These are phyloP conservation scores for Coffea eugenioides DNA, from an alignment of 257 asterid species.

Conservation along the genomic window DNA sequence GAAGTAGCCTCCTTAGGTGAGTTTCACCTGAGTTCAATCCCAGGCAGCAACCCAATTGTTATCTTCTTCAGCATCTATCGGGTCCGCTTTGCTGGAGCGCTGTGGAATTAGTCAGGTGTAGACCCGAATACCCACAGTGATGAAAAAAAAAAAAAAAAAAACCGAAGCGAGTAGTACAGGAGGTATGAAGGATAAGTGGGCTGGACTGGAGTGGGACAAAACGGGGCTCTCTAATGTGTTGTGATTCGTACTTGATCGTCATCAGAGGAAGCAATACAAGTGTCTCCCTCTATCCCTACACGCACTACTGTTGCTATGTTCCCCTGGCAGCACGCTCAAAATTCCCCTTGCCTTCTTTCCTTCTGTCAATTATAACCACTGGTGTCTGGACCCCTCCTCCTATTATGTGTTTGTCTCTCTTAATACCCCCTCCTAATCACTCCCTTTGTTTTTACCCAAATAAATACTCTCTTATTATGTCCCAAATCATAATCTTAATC, in stretches of 20 bases:
- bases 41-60: too few species aligned
- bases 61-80: too few species aligned
- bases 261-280: conserved; percentile 12
- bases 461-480: not conserved
- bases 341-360: not conserved
- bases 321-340: conserved; percentile 20
- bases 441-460: not conserved
- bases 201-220: not conserved
- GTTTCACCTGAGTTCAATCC: too few species aligned
- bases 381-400: not conserved
- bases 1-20: too few species aligned
- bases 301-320: conserved; percentile 11
- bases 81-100: too few species aligned
- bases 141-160: too few species aligned
- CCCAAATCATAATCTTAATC: conserved; percentile 20
- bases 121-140: too few species aligned
- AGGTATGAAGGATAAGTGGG: too few species aligned
- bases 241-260: too few species aligned
- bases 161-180: not conserved
- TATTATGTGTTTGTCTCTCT: not conserved
- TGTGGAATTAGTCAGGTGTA: too few species aligned
- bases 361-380: not conserved
- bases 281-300: conserved; percentile 27
- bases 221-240: not conserved
- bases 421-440: not conserved